phyloP scores from a whole-genome alignment of 2,329 filamentous ascomycete genomes.

The Rhinocladiella mackenziei region DNA sequence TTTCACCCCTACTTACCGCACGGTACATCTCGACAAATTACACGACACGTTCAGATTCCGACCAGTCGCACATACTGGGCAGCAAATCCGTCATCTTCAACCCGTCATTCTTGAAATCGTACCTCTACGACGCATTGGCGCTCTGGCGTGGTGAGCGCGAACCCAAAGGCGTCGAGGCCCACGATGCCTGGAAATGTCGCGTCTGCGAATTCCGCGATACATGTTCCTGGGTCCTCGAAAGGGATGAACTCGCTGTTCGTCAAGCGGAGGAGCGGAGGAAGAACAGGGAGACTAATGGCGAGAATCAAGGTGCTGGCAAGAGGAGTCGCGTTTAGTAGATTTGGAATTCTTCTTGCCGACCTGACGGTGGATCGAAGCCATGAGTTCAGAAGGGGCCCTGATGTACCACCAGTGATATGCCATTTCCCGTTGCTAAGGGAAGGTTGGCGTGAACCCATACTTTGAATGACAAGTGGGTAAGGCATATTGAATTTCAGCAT shows the following conservation, averaged over 20 bases:
- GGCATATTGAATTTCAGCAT: too few species aligned
- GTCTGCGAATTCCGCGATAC: slow-evolving; percentile 76
- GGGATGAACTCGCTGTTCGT: slow-evolving; percentile 58
- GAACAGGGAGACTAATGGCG: background rate
- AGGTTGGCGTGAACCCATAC: too few species aligned
- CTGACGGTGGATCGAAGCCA: too few species aligned
- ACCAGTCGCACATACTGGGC: slow-evolving; percentile 42
- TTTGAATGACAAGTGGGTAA: too few species aligned
- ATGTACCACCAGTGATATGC: too few species aligned
- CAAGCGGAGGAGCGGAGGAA: slow-evolving; percentile 36
- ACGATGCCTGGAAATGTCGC: slow-evolving; percentile 85
- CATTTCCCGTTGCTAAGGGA: too few species aligned
- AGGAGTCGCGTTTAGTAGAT: too few species aligned
- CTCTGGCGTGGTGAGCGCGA: slow-evolving; percentile 81
- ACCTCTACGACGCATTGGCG: slow-evolving; percentile 66
- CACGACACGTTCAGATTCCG: slow-evolving; percentile 20
- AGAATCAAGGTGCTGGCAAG: background rate
- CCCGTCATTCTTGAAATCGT: slow-evolving; percentile 57
- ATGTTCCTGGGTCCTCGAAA: slow-evolving; percentile 72
- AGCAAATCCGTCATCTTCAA: slow-evolving; percentile 65
- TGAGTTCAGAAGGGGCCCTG: too few species aligned
- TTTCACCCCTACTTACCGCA: slow-evolving; percentile 45
- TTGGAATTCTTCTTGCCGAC: too few species aligned
- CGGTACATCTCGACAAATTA: slow-evolving; percentile 40
- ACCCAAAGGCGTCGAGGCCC: slow-evolving; percentile 70